Conservation (phyloP, 1,139 yeast genomes). For the Casaregolazyma lundiana region DNA sequence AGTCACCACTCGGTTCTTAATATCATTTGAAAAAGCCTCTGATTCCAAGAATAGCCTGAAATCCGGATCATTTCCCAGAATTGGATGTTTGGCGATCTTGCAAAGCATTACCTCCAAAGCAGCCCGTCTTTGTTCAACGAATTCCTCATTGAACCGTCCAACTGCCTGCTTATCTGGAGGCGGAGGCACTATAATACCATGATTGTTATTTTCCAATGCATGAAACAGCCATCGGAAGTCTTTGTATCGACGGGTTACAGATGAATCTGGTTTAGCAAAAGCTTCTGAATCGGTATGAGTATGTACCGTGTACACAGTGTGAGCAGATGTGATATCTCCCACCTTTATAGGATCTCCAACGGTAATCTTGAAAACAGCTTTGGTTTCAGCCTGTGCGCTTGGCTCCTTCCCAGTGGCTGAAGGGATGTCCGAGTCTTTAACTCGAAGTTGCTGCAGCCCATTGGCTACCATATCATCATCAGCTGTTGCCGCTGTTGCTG, state of each 20-base stretch:
- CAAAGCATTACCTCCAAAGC: conserved; percentile 86
- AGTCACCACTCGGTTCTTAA: conserved; percentile 25
- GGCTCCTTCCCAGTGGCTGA: conserved; percentile 1
- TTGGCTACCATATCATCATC: conserved; percentile 9
- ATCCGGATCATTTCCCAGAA: conserved; percentile 66
- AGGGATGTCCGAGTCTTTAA: conserved; percentile 1
- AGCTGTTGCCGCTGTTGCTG: background rate
- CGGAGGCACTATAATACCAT: conserved; percentile 90
- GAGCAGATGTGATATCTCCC: conserved; percentile 85
- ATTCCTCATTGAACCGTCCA: conserved; percentile 82
- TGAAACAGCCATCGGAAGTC: conserved; percentile 88
- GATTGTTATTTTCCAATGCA: conserved; percentile 79
- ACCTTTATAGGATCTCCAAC: conserved; percentile 92
- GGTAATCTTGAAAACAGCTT: conserved; percentile 48
- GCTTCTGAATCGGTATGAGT: conserved; percentile 48
- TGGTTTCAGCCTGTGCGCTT: conserved; percentile 1
- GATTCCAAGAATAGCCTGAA: conserved; percentile 74
- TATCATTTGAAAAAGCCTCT: conserved; percentile 59
- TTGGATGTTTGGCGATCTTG: conserved; percentile 55
- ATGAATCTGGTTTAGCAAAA: conserved; percentile 36
- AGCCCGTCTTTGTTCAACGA: conserved; percentile 77
- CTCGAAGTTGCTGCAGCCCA: conserved; percentile 7
- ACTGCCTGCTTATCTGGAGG: conserved; percentile 95
- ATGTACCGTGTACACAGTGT: conserved; percentile 77
- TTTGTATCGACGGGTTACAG: conserved; percentile 71